A percentile compares a stretch with the other conserved stretches of the same genome.
These are phyloP conservation scores for Sisymbrium altissimum DNA, from an alignment of 345 rosid species.

Conservation along the genomic window DNA sequence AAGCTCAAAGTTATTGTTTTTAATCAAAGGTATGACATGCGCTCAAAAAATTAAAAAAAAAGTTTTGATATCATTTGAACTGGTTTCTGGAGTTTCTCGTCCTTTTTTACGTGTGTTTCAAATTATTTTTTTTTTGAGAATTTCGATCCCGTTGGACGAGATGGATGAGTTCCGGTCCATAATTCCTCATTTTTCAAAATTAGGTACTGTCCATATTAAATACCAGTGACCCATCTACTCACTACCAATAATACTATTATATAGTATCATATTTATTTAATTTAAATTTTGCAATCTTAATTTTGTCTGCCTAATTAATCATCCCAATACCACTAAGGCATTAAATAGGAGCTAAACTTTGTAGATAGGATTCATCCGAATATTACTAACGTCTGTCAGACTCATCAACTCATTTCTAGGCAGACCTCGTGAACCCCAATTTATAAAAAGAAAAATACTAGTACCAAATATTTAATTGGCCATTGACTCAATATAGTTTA, in stretches of 20 bases:
- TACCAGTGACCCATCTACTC: not conserved
- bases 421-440: slow-evolving; percentile 2
- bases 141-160: not conserved
- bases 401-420: not conserved
- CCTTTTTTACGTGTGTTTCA: not conserved
- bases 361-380: slow-evolving; percentile 12
- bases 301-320: not conserved
- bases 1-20: not conserved
- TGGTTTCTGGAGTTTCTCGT: not conserved
- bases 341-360: not conserved
- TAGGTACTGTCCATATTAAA: not conserved
- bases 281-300: not conserved
- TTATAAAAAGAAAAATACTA: not conserved
- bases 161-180: not conserved
- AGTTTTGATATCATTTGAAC: not conserved
- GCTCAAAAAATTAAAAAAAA: not conserved
- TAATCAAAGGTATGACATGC: not conserved
- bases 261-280: not conserved
- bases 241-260: not conserved
- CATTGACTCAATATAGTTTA: not conserved
- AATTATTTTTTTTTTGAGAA: too few relatives aligned
- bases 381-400: slow-evolving; percentile 17
- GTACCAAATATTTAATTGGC: not conserved
- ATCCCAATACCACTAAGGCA: slow-evolving; percentile 4
- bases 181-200: not conserved